A percentile compares a stretch with the other conserved stretches of the same genome.
These are phyloP conservation scores for Rhododendron griersonianum DNA, from an alignment of 148 eudicot genomes.

Conservation along the genomic window DNA sequence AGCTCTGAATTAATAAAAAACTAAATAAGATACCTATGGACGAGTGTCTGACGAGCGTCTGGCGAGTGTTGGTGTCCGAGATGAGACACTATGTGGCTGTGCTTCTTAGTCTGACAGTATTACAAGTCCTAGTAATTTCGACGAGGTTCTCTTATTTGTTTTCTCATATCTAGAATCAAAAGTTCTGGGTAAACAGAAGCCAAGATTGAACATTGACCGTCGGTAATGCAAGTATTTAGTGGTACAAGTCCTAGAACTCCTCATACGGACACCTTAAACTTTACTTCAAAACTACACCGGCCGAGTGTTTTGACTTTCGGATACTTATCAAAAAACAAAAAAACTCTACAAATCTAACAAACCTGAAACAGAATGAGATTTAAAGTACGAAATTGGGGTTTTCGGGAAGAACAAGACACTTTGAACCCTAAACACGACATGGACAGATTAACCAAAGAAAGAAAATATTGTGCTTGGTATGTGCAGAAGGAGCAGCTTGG, in stretches of 20 bases:
- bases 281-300: background rate
- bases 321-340: background rate
- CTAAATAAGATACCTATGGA: background rate
- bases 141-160: no score
- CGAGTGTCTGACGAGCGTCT: background rate
- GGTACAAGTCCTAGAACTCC: background rate
- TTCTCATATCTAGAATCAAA: no score
- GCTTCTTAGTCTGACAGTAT: background rate
- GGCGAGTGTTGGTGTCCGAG: background rate
- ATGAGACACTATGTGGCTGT: background rate
- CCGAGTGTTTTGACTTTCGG: background rate
- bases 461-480: background rate
- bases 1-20: background rate
- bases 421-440: background rate
- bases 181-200: background rate
- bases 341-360: background rate
- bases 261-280: background rate
- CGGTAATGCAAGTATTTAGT: background rate
- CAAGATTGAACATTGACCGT: no score
- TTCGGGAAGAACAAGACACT: background rate
- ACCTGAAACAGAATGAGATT: background rate
- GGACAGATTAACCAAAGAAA: background rate
- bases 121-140: background rate
- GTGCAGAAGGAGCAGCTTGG: slow-evolving; percentile 97
- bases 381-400: background rate